Evolutionary conservation across 345 rosid genomes (phyloP).

Genomic region (Cardamine occulta): DNA sequence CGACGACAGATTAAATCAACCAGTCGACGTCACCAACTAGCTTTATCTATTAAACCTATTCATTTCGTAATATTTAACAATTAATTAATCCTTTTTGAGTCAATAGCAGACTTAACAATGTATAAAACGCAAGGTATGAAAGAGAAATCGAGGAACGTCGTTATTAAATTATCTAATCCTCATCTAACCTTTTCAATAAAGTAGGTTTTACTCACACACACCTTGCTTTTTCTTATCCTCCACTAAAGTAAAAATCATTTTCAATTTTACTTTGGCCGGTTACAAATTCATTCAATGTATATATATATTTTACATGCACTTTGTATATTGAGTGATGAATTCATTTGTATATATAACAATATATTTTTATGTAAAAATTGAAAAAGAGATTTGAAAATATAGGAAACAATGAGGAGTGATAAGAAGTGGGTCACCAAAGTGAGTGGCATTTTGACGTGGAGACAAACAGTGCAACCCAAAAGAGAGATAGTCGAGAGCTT

Average conservation of each 20-base stretch:
- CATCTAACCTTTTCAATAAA: slow-evolving; percentile 25
- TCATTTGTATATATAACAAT: neutral
- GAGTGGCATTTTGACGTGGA: slow-evolving; percentile 25
- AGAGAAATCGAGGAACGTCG: neutral
- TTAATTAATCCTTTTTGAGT: neutral
- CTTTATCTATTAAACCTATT: slow-evolving; percentile 24
- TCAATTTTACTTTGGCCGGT: neutral
- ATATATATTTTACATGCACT: neutral
- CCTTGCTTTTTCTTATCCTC: slow-evolving; percentile 18
- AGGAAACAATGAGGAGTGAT: neutral
- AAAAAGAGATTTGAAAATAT: neutral
- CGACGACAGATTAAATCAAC: slow-evolving; percentile 19
- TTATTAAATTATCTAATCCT: slow-evolving; percentile 12
- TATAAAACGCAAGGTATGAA: slow-evolving; percentile 22
- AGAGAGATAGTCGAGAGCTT: neutral
- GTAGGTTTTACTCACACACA: neutral
- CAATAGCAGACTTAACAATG: neutral
- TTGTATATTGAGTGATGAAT: neutral
- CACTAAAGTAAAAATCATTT: neutral
- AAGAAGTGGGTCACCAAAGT: slow-evolving; percentile 17
- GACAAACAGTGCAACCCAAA: slow-evolving; percentile 20
- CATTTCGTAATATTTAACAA: slow-evolving; percentile 4
- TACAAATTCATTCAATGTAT: neutral
- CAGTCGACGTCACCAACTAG: slow-evolving; percentile 18
- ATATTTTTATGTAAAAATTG: neutral